Percentiles rank a stretch among this genome's conserved stretches.
Evolutionary conservation across 2,329 filamentous ascomycete species (phyloP).

Genomic region (Cytospora schulzeri): DNA sequence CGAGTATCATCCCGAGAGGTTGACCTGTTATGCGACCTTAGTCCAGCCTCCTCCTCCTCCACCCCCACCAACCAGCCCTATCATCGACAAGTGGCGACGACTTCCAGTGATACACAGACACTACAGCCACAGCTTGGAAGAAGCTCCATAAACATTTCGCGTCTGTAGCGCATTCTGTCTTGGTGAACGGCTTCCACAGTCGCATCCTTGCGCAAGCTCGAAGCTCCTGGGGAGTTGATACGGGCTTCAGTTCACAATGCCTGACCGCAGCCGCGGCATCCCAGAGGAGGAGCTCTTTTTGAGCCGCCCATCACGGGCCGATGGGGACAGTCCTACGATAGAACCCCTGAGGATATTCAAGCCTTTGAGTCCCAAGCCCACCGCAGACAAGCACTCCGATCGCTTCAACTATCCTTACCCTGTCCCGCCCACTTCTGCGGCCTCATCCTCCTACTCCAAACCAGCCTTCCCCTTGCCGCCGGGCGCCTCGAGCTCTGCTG

Average conservation of each 20-base stretch:
- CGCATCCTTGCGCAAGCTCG: conserved; percentile 30
- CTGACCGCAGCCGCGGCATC: conserved; percentile 62
- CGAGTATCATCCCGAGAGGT: conserved; percentile 22
- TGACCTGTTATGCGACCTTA: conserved; percentile 29
- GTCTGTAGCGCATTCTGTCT: neutral
- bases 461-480: conserved; percentile 66
- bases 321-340: conserved; percentile 74
- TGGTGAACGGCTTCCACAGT: conserved; percentile 8
- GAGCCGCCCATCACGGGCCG: conserved; percentile 52
- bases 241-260: conserved; percentile 37
- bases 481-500: conserved; percentile 70
- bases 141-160: conserved; percentile 2
- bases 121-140: neutral
- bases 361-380: conserved; percentile 65
- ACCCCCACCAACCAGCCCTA: conserved; percentile 20
- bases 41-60: conserved; percentile 13
- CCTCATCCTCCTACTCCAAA: conserved; percentile 49
- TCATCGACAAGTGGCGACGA: conserved; percentile 18
- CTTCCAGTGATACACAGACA: conserved; percentile 17
- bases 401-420: conserved; percentile 56
- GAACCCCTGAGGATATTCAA: conserved; percentile 86
- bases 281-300: conserved; percentile 86
- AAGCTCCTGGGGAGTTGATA: conserved; percentile 13
- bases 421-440: conserved; percentile 39
- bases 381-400: conserved; percentile 39